Evolutionary conservation across 768 basidiomycete species (phyloP).

Genomic region (Dacryopinax primogenitus): DNA sequence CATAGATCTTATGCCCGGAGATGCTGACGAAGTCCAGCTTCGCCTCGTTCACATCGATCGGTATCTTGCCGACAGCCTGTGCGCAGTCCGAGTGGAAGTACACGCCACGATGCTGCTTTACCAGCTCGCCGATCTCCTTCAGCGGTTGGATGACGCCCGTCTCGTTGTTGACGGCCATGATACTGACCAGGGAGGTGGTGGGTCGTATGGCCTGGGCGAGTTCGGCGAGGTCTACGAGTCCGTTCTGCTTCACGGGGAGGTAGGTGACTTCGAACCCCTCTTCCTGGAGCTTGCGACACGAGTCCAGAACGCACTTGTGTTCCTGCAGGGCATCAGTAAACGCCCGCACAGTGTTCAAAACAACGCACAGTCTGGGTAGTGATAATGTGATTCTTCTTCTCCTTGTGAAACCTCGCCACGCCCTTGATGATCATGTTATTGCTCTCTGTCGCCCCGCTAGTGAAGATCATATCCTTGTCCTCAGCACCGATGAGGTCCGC

Average conservation of each 20-base stretch:
- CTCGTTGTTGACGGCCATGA: conserved; percentile 99
- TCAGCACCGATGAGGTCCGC: conserved; percentile 90
- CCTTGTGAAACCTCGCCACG: conserved; percentile 86
- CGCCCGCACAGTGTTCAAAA: not conserved
- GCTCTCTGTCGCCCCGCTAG: conserved; percentile 92
- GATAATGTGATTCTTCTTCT: conserved; percentile 85
- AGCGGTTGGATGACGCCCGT: conserved; percentile 97
- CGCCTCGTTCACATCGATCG: conserved; percentile 85
- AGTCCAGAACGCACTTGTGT: conserved; percentile 98
- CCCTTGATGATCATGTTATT: conserved; percentile 98
- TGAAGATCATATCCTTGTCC: conserved; percentile 91
- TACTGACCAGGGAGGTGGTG: conserved; percentile 74
- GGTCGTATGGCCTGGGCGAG: conserved; percentile 83
- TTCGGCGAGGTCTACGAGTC: conserved; percentile 61
- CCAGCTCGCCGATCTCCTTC: conserved; percentile 79
- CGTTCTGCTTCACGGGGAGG: conserved; percentile 82
- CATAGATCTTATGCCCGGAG: conserved; percentile 95
- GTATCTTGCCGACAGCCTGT: conserved; percentile 85
- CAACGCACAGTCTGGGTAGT: conserved; percentile 77
- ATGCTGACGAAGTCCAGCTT: conserved; percentile 93
- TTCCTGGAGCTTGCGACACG: conserved; percentile 85
- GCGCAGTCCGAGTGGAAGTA: conserved; percentile 97
- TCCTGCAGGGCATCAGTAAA: conserved; percentile 41
- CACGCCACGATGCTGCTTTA: conserved; percentile 76
- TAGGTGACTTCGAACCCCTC: conserved; percentile 98